Base-by-base conservation (phyloP, 2,329 filamentous ascomycete species). In the Colletotrichum lentis region DNA sequence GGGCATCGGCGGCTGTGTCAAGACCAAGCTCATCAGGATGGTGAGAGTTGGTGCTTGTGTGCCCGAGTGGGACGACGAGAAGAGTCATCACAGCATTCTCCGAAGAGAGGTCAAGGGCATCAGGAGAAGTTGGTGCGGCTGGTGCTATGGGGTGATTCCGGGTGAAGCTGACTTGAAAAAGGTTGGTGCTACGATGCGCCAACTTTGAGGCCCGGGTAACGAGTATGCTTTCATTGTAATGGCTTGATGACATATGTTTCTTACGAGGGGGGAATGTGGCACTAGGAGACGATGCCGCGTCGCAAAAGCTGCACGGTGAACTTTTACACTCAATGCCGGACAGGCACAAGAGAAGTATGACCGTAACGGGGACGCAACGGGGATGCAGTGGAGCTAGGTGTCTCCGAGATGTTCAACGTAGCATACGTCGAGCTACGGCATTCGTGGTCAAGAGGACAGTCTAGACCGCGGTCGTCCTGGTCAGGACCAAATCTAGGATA, bases 121-220 rank as follows among this genome's bases (percentile, higher is more conserved):
- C 56, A 83, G 88, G 64, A 85, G 94, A 69, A 94, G 91, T 76
- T 97, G 93, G 93, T 98, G 94, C 78, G 93, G 91, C 0, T 97
- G 95, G 94, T 98, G 95, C 77, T 88, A 85, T 77, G 84, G 93
- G 69, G 89, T 93, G 3, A 87, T 96, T 60, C 89, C 89, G 0
- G 84, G 88, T 2, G 77, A 79, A 18, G 68, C 69, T 20, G 75
- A 75, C 54, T 43, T 67, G 46, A 35, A 58, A 16, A 63, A 67
- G 63, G 67, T 39, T 14, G 62, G 67, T 41, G 43, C 67, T 8
- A 50, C 56, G 37, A 60, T 54, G 66, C 24, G 22, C 14, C 54
- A 52, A 39, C 53, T 64, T n/a, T 54, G 53, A 62, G n/a, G 27
- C 18, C 7, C 18, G 31, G 22, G n/a, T 49, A 18, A 5, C 11